Conservation (phyloP, 1,139 yeast species). For the Geotrichum histeridarum region DNA sequence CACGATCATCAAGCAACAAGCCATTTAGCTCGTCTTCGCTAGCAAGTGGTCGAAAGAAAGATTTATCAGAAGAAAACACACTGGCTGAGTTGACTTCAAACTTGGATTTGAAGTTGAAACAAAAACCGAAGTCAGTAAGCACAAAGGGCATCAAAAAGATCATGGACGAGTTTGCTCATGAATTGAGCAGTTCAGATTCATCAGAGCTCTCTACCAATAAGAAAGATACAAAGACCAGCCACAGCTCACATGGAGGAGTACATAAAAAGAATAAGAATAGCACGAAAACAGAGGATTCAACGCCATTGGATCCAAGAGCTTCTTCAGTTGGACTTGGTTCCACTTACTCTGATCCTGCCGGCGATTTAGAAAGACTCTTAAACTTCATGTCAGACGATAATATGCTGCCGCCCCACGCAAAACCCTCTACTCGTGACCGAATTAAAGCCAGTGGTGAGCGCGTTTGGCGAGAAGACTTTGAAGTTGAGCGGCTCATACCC, state of each 20-base stretch:
- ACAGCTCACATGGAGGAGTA: too few relatives aligned
- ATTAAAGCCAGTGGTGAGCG: slow-evolving; percentile 15
- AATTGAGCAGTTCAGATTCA: neutral
- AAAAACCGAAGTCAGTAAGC: neutral
- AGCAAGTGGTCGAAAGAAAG: too few relatives aligned
- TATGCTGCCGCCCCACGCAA: slow-evolving; percentile 2
- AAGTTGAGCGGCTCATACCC: slow-evolving; percentile 23
- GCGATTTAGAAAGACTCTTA: slow-evolving; percentile 23
- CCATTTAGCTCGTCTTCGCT: too few relatives aligned
- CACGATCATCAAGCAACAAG: too few relatives aligned
- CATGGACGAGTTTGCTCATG: neutral
- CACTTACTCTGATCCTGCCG: neutral
- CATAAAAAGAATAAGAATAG: too few relatives aligned
- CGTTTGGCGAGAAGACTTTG: slow-evolving; percentile 19
- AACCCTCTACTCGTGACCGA: slow-evolving; percentile 12
- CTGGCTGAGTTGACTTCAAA: neutral
- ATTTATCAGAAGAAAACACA: neutral
- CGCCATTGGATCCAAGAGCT: slow-evolving; percentile 13
- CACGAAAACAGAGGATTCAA: neutral
- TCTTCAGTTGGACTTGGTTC: slow-evolving; percentile 9
- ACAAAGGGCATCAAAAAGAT: neutral
- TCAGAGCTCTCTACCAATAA: neutral
- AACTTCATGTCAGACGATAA: slow-evolving; percentile 22
- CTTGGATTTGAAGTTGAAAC: neutral
- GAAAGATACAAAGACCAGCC: neutral